phyloP scores from a whole-genome alignment of 768 basidiomycete species.

The Leccinum boreale region DNA sequence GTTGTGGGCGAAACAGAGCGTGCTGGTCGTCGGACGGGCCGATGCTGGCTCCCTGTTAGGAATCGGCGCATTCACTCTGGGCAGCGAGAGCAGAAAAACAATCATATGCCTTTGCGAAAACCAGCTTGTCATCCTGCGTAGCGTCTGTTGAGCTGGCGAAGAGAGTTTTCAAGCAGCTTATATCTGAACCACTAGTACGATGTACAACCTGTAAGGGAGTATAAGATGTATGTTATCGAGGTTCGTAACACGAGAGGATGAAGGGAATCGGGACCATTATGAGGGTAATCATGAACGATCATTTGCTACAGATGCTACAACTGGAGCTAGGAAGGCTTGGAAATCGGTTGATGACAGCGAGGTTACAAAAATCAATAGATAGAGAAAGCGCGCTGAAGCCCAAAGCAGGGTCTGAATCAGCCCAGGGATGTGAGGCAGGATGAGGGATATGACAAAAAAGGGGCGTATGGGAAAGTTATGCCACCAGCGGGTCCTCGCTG shows the following conservation, averaged over 20 bases:
- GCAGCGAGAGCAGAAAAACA: slow-evolving; percentile 31
- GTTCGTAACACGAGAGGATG: slow-evolving; percentile 23
- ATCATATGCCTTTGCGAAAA: slow-evolving; percentile 77
- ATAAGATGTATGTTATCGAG: slow-evolving; percentile 36
- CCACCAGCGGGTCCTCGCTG: slow-evolving; percentile 57
- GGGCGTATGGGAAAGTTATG: slow-evolving; percentile 18
- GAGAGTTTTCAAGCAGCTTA: slow-evolving; percentile 19
- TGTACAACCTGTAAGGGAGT: slow-evolving; percentile 34
- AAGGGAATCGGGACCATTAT: slow-evolving; percentile 31
- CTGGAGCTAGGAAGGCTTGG: slow-evolving; percentile 18
- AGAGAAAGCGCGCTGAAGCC: slow-evolving; percentile 25
- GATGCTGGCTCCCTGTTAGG: slow-evolving; percentile 75
- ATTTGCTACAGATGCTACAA: slow-evolving; percentile 32
- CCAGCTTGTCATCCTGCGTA: slow-evolving; percentile 60
- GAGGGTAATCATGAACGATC: slow-evolving; percentile 36
- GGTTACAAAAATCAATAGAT: slow-evolving; percentile 33
- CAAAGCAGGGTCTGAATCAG: slow-evolving; percentile 16
- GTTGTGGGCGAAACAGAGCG: slow-evolving; percentile 73
- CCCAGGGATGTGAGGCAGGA: slow-evolving; percentile 5
- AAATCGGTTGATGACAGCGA: slow-evolving; percentile 28
- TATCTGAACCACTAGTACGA: slow-evolving; percentile 28
- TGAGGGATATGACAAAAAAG: slow-evolving; percentile 2
- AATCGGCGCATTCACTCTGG: slow-evolving; percentile 49
- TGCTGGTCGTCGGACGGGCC: slow-evolving; percentile 72
- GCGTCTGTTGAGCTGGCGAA: slow-evolving; percentile 25